These are phyloP conservation scores for Trichoderma sp. DNA, from an alignment of 2,329 filamentous ascomycete genomes.

Conservation along the genomic window DNA sequence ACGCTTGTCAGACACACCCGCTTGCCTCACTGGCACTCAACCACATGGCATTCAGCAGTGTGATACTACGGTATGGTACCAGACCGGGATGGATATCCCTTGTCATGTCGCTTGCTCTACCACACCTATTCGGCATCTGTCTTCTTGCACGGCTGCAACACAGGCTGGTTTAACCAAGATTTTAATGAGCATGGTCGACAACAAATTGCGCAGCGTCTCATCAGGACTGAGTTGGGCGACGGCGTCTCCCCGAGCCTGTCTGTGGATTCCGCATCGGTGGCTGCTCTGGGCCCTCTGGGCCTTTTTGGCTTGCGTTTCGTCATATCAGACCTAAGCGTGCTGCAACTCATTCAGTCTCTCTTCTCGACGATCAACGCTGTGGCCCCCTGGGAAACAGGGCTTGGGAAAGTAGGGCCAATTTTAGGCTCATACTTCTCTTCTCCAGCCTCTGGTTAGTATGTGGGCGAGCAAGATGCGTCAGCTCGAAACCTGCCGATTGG, in stretches of 20 bases:
- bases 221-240: neutral
- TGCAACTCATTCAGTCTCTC: neutral
- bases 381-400: neutral
- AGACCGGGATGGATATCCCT: constrained; percentile 3
- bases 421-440: neutral
- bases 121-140: neutral
- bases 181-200: neutral
- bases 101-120: constrained; percentile 4
- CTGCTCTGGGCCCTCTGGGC: neutral
- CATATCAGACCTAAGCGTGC: neutral
- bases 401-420: neutral
- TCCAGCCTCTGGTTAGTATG: constrained; percentile 8
- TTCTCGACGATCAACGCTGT: constrained; percentile 1
- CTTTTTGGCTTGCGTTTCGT: neutral
- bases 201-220: neutral
- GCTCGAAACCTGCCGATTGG: constrained; percentile 8
- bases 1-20: constrained; percentile 12
- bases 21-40: constrained; percentile 14
- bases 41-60: constrained; percentile 17
- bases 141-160: neutral
- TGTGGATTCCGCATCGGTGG: neutral
- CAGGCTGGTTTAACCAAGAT: neutral
- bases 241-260: neutral
- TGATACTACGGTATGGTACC: constrained; percentile 4
- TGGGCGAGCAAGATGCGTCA: neutral